Base-by-base conservation (phyloP, 2,329 filamentous ascomycete species). In the Colletotrichum sp. region DNA sequence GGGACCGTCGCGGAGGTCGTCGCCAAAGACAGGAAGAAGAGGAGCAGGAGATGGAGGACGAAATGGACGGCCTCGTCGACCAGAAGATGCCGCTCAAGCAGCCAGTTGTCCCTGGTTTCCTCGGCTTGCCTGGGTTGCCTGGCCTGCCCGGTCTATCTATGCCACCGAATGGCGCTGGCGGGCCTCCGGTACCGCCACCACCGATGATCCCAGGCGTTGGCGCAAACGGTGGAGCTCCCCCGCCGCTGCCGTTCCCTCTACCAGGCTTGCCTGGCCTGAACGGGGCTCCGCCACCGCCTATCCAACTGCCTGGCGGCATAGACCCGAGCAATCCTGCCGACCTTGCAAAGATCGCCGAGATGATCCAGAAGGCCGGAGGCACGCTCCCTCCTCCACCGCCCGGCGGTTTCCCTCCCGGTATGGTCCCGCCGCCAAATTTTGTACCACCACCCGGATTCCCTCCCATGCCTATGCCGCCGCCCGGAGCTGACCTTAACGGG, bases 31-130 rank as follows among this genome's bases (percentile, higher is more conserved):
- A 96, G 79, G 96, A 98, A 80, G 96, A 98, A 80, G 97, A 99
- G 84, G 96, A 98, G 82, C 95, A 96, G 82, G 96, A 99, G 84
- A 89, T 94, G 76, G 95, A 98, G 83, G 97, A 99, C 82, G 97
- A 99, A 85, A 94, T 94, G 79, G 96, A 99, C 79, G 96, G 95
- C 4, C 89, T 99, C 60, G 93, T 98, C 69, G 97, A 99, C 81
- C 97, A 99, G 84, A 95, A 94, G 84, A 95, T 94, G 90, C 94
- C 91, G 24, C 85, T 92, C 34, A 92, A 91, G 80, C 88, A 88
- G 76, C 84, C 90, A 24, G 84, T 85, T 24, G 83, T 90, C 10
- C 82, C 90, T 84, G 81, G 87, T 68, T 81, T 91, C 82, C 86
- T 90, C 5, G 89, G 90, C 32, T 90, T 94, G 72, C 93, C 92